Base-by-base conservation (phyloP, 2,329 filamentous ascomycete species). In the Lecanicillium sp. region DNA sequence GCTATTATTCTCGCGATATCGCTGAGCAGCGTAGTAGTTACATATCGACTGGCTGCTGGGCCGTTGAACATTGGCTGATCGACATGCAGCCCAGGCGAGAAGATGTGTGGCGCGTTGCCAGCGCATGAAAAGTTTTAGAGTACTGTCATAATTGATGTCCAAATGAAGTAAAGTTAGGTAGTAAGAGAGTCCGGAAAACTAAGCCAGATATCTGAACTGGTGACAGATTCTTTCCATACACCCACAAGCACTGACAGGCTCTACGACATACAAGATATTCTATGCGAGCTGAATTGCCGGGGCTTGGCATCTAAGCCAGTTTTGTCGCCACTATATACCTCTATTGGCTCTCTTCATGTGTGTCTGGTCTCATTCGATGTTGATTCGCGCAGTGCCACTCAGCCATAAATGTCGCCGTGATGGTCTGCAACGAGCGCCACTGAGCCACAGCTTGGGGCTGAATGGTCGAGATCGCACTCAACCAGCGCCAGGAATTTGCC, bases 21-120 rank as follows among this genome's bases (percentile, higher is more conserved):
- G 38, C 9, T 41, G 29, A 5, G 45, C 35, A 4, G 55, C 51
- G 35, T 58, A 58, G 35, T 53, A 58, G 38, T 58, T 54, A 39
- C 55, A 58, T 19, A 57, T 51, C 25, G 51, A 49, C 17, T 38
- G 53, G 50, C 17, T 53, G 45, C 42, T 55, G 45, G 33, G 33
- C 12, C 33, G 33, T 34, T 34, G 33, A 43, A 41, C 33, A 25
- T 20, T 17, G 16, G 33, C 19, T 22, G 13, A 22, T 9, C 4
- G 18, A 17, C 15, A 14, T 6, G 25, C n/a, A 12, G 33, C 33
- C 4, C 16, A 18, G 4, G 13, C 19, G 19, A 34, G 18, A 25
- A 34, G 14, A n/a, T 14, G 25, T 34, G 9, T 15, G 22, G 13
- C 33, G 13, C 15, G 18, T 34, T 34, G 33, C 33, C 16, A 25